These are phyloP conservation scores for Biscutella laevigata DNA, from an alignment of 441 rosid genomes.

Conservation along the genomic window DNA sequence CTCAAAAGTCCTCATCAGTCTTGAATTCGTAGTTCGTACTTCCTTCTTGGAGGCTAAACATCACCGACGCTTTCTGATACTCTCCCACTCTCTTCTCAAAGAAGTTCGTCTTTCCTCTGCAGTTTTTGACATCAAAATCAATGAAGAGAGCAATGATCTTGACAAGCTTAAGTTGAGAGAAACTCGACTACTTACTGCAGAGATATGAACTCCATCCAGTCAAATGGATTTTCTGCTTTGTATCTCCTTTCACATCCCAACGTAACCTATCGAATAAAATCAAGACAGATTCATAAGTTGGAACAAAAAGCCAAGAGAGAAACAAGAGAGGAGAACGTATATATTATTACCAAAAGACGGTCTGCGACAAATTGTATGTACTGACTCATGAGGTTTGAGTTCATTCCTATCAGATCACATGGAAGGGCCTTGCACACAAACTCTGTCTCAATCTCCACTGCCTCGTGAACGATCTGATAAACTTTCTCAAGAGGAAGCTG, in stretches of 20 bases:
- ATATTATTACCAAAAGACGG: constrained; percentile 55
- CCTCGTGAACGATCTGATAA: constrained; percentile 56
- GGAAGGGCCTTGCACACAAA: constrained; percentile 86
- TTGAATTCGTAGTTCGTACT: constrained; percentile 59
- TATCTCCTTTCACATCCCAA: constrained; percentile 57
- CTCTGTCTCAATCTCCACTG: constrained; percentile 79
- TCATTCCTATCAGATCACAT: constrained; percentile 80
- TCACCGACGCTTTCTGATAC: constrained; percentile 81
- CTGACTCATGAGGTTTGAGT: constrained; percentile 75
- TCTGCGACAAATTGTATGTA: constrained; percentile 85
- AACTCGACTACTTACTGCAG: constrained; percentile 60
- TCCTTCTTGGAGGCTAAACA: constrained; percentile 58
- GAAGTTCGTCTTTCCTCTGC: constrained; percentile 76
- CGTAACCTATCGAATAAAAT: constrained; percentile 36
- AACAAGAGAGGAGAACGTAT: not conserved
- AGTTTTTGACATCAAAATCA: constrained; percentile 9
- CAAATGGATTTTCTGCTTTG: constrained; percentile 70
- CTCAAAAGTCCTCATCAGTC: constrained; percentile 68
- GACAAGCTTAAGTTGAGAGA: too few relatives aligned
- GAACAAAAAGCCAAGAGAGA: not conserved
- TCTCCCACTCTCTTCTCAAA: constrained; percentile 86
- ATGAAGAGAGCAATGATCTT: not conserved
- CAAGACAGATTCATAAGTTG: not conserved
- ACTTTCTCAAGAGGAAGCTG: constrained; percentile 54
- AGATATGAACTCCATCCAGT: constrained; percentile 97